phyloP scores from a whole-genome alignment of 148 eudicot genomes.

The Dysphania ambrosioides region DNA sequence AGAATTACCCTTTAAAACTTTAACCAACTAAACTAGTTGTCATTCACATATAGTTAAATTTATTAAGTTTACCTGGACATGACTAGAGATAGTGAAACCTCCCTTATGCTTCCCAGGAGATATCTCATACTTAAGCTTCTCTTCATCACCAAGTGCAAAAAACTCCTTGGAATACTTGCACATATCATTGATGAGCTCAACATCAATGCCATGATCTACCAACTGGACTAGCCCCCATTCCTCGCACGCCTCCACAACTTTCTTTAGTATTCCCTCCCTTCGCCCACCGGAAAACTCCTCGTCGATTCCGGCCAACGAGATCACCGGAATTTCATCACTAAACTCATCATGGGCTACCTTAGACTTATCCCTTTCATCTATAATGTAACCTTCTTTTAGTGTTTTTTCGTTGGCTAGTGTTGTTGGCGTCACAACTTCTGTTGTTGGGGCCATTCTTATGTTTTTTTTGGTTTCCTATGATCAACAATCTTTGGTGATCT shows the following conservation, averaged over 20 bases:
- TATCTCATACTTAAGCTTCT: slow-evolving; percentile 63
- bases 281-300: slow-evolving; percentile 24
- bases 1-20: no score
- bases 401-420: slow-evolving; percentile 38
- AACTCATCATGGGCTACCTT: slow-evolving; percentile 55
- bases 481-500: background rate
- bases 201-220: slow-evolving; percentile 59
- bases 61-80: slow-evolving; percentile 52
- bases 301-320: slow-evolving; percentile 58
- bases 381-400: slow-evolving; percentile 35
- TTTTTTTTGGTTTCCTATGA: background rate
- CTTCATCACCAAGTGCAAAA: slow-evolving; percentile 49
- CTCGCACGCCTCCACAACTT: slow-evolving; percentile 56
- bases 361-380: slow-evolving; percentile 64
- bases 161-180: slow-evolving; percentile 40
- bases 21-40: no score
- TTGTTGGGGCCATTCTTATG: background rate
- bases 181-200: slow-evolving; percentile 41
- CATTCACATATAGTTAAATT: no score
- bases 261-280: slow-evolving; percentile 39
- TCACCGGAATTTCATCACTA: slow-evolving; percentile 60
- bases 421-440: slow-evolving; percentile 31
- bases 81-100: slow-evolving; percentile 72
- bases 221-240: slow-evolving; percentile 80
- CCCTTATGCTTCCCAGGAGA: slow-evolving; percentile 58